Evolutionary conservation across 78 protist species (phyloP).

Genomic region (Dictyostelium capitatum): DNA sequence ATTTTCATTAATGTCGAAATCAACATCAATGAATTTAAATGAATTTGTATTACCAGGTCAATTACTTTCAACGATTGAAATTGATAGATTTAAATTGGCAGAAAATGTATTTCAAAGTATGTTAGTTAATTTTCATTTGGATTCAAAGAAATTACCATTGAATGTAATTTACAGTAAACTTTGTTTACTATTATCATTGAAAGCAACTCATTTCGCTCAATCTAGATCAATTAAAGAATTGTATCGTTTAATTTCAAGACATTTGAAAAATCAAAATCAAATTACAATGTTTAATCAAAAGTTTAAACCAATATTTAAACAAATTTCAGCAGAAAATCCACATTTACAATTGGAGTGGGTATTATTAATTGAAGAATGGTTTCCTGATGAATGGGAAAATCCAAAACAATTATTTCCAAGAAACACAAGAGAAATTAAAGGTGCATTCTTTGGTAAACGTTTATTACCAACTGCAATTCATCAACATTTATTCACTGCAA

Average conservation of each 20-base stretch:
- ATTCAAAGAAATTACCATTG: background rate
- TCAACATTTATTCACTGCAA: slow-evolving; percentile 5
- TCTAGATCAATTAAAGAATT: background rate
- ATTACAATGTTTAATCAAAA: background rate
- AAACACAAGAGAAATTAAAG: slow-evolving; percentile 6
- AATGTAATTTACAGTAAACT: slow-evolving; percentile 7
- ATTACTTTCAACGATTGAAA: background rate
- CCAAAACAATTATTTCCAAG: slow-evolving; percentile 15
- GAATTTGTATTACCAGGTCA: background rate
- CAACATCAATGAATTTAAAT: background rate
- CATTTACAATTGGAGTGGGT: background rate
- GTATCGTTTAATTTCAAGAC: background rate
- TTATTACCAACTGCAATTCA: background rate
- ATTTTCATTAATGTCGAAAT: background rate
- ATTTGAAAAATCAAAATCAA: slow-evolving; percentile 13
- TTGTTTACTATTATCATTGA: background rate
- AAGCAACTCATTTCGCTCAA: background rate
- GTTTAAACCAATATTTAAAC: slow-evolving; percentile 17
- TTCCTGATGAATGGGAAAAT: slow-evolving; percentile 17
- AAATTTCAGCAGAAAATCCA: background rate
- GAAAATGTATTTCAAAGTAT: slow-evolving; percentile 5
- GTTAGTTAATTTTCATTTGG: slow-evolving; percentile 3
- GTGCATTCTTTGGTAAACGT: slow-evolving; percentile 16
- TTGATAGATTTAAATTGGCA: slow-evolving; percentile 9
- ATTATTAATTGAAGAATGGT: slow-evolving; percentile 2